Percentiles rank a stretch among this genome's conserved stretches.
Conservation (phyloP, 1,284 basidiomycete genomes). For the Leccinum holopus region DNA sequence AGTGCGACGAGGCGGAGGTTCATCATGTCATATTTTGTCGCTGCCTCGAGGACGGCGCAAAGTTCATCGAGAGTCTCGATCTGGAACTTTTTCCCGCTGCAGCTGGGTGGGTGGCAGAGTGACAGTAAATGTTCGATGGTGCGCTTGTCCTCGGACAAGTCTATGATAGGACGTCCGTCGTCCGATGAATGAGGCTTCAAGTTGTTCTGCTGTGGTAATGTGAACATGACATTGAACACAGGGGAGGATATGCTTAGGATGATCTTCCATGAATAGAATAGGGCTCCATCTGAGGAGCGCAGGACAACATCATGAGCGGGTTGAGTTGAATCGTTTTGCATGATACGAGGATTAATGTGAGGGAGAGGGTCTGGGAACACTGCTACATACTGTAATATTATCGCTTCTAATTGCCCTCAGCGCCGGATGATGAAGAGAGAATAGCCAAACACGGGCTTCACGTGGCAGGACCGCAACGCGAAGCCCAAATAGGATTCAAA, state of each 20-base stretch:
- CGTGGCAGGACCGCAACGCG: too few relatives aligned
- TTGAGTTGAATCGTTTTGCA: constrained; percentile 7
- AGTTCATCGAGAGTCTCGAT: constrained; percentile 2
- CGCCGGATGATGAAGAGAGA: too few relatives aligned
- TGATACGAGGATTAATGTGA: neutral
- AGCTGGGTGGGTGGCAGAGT: constrained; percentile 28
- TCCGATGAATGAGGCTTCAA: neutral
- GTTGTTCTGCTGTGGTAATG: constrained; percentile 17
- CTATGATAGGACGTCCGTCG: constrained; percentile 20
- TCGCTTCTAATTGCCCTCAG: too few relatives aligned
- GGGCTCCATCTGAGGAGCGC: constrained; percentile 26
- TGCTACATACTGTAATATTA: too few relatives aligned
- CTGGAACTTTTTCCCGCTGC: constrained; percentile 1
- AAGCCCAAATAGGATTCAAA: too few relatives aligned
- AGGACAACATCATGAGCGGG: constrained; percentile 29
- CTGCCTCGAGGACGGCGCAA: constrained; percentile 10
- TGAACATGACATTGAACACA: constrained; percentile 32
- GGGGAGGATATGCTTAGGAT: constrained; percentile 30
- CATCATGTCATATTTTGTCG: constrained; percentile 27
- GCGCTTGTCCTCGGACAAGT: constrained; percentile 29
- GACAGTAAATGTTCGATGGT: constrained; percentile 29
- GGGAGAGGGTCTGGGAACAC: too few relatives aligned
- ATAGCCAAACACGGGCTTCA: too few relatives aligned
- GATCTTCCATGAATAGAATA: constrained; percentile 27
- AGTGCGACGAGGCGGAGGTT: neutral